phyloP scores from a whole-genome alignment of 73 alveolate species.

The Breviolum minutum region DNA sequence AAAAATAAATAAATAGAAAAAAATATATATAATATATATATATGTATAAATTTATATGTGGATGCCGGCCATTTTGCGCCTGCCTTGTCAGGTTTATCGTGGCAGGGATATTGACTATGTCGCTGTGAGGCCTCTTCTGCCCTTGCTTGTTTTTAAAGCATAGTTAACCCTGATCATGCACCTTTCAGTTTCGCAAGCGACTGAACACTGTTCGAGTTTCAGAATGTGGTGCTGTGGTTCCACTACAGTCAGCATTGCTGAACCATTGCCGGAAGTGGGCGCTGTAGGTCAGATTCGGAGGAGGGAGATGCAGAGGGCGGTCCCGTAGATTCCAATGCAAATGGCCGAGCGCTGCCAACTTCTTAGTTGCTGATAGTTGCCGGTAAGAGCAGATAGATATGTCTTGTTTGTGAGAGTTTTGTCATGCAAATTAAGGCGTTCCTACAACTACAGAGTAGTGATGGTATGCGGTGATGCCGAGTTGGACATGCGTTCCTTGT shows the following conservation, averaged over 20 bases:
- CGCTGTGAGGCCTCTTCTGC: constrained; percentile 95
- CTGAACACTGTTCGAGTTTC: neutral
- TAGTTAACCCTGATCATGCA: neutral
- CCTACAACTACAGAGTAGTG: constrained; percentile 97
- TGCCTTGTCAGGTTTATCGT: constrained; percentile 96
- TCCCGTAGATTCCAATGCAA: constrained; percentile 51
- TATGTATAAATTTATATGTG: neutral
- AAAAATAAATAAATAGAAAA: too few species aligned
- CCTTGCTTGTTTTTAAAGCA: neutral
- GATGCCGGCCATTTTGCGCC: neutral
- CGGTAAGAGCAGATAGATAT: neutral
- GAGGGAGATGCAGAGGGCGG: constrained; percentile 77
- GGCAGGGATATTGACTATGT: constrained; percentile 99
- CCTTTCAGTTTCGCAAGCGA: neutral
- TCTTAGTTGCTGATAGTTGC: neutral
- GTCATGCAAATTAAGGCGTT: constrained; percentile 69
- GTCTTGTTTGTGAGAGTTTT: neutral
- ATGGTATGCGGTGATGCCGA: constrained; percentile 97
- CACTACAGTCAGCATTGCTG: neutral
- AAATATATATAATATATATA: too few species aligned
- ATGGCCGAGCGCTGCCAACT: constrained; percentile 43
- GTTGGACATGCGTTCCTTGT: constrained; percentile 98
- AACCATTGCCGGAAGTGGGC: neutral
- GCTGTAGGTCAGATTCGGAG: constrained; percentile 65
- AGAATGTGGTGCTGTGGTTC: too few species aligned